Evolutionary conservation across 208 protist species (phyloP).

Genomic region (Entamoeba dispar): DNA sequence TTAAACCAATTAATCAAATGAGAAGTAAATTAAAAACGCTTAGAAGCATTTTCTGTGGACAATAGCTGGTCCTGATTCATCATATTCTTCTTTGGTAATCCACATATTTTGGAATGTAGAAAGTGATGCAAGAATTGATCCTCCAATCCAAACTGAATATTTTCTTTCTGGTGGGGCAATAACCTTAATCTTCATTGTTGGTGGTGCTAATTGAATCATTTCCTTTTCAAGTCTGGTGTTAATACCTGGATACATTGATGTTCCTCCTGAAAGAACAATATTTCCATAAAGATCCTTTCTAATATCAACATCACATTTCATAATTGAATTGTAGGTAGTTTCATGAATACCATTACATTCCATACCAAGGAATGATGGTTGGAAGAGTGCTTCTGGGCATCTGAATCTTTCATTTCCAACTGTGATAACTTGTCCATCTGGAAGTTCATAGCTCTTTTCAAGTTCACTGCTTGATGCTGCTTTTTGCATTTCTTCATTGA

Average conservation of each 20-base stretch:
- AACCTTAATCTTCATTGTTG: slow-evolving; percentile 55
- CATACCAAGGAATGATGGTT: no score
- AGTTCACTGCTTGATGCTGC: slow-evolving; percentile 21
- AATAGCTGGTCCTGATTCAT: slow-evolving; percentile 77
- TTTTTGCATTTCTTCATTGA: slow-evolving; percentile 69
- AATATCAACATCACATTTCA: no score
- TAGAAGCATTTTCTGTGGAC: slow-evolving; percentile 81
- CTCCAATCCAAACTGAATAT: slow-evolving; percentile 82
- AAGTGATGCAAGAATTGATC: slow-evolving; percentile 81
- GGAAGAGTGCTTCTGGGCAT: no score
- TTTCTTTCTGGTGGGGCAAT: slow-evolving; percentile 53
- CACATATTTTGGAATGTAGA: slow-evolving; percentile 83
- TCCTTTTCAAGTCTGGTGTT: no score
- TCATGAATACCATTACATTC: no score
- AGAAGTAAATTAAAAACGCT: neutral
- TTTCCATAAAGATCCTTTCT: no score
- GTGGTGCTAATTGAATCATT: no score
- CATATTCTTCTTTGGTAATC: slow-evolving; percentile 90
- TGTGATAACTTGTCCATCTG: no score
- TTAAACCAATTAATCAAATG: neutral
- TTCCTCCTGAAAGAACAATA: no score
- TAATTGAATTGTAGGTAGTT: no score
- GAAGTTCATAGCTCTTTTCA: slow-evolving; percentile 43
- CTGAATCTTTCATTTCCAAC: no score
- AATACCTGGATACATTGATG: no score